Conservation (phyloP, 164 flowering plant genomes). For the Aristolochia fimbriata region DNA sequence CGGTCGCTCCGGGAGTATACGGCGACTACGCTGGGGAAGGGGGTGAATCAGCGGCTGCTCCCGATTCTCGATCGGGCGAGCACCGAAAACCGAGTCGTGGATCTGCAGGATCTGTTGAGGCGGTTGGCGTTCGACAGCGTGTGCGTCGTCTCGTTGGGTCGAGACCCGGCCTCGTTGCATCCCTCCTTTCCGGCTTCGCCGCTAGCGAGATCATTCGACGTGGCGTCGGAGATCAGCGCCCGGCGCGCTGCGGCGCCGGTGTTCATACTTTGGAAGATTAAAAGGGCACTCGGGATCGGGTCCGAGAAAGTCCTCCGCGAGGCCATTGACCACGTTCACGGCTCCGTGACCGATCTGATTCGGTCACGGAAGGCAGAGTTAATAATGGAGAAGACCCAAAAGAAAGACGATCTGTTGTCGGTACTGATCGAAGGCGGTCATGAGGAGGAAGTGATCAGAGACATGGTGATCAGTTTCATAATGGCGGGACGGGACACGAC, state of each 20-base stretch:
- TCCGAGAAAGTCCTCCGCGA: slow-evolving; percentile 40
- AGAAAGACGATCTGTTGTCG: slow-evolving; percentile 36
- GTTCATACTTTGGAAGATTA: slow-evolving; percentile 43
- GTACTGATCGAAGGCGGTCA: slow-evolving; percentile 34
- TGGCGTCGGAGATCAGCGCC: slow-evolving; percentile 45
- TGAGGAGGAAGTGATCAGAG: slow-evolving; percentile 40
- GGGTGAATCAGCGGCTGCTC: slow-evolving; percentile 32
- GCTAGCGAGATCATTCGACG: slow-evolving; percentile 46
- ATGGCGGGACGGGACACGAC: slow-evolving; percentile 85
- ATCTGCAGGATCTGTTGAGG: slow-evolving; percentile 36
- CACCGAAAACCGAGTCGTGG: slow-evolving; percentile 13
- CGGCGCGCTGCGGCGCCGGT: slow-evolving; percentile 39
- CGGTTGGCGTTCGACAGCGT: slow-evolving; percentile 49
- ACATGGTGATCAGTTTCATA: slow-evolving; percentile 66
- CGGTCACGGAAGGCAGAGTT: slow-evolving; percentile 15
- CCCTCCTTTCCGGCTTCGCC: slow-evolving; percentile 21
- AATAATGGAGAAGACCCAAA: background rate
- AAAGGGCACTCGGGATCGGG: slow-evolving; percentile 38
- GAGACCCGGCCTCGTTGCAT: slow-evolving; percentile 42
- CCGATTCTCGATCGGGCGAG: slow-evolving; percentile 37
- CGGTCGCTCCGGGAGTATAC: slow-evolving; percentile 36
- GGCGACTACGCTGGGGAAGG: slow-evolving; percentile 26
- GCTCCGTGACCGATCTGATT: slow-evolving; percentile 32
- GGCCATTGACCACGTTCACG: slow-evolving; percentile 28
- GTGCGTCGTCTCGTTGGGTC: slow-evolving; percentile 50